Evolutionary conservation across 352 stramenopile species (phyloP).

Genomic region (Pythium chondricola): DNA sequence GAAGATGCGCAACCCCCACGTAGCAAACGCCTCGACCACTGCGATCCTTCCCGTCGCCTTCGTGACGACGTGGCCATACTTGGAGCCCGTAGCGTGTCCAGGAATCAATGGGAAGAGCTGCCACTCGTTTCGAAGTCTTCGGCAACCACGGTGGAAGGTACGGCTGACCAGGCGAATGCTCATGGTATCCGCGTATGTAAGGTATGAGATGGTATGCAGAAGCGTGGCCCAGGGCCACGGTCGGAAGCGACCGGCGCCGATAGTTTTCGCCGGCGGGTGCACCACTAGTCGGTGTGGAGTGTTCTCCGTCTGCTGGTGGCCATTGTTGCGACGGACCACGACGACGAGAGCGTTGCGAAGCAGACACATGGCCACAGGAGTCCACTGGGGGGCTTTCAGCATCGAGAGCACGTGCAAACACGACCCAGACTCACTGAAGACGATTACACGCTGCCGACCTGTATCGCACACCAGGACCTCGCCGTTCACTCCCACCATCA

Average conservation of each 20-base stretch:
- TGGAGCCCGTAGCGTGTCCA: constrained; percentile 22
- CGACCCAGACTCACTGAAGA: constrained; percentile 35
- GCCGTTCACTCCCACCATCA: constrained; percentile 20
- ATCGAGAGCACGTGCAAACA: constrained; percentile 31
- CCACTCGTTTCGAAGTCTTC: constrained; percentile 42
- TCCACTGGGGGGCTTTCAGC: constrained; percentile 15
- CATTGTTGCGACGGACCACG: background rate
- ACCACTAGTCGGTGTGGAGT: constrained; percentile 18
- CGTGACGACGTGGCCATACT: constrained; percentile 30
- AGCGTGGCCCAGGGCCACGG: constrained; percentile 17
- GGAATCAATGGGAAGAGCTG: constrained; percentile 32
- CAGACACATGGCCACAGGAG: constrained; percentile 16
- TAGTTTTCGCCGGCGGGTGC: constrained; percentile 20
- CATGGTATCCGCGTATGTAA: constrained; percentile 47
- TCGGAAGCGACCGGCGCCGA: constrained; percentile 24
- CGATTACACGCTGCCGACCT: constrained; percentile 22
- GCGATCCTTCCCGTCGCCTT: constrained; percentile 35
- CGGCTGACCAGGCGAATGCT: constrained; percentile 30
- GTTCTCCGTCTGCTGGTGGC: background rate
- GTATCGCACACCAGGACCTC: constrained; percentile 44
- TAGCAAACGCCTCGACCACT: constrained; percentile 45
- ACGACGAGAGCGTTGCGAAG: constrained; percentile 13
- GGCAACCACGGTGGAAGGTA: constrained; percentile 34
- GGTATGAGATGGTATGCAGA: constrained; percentile 24
- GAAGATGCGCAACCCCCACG: constrained; percentile 47